Percentiles rank a stretch among this genome's conserved stretches.
phyloP scores from a whole-genome alignment of 1,284 basidiomycete genomes.

The Trichosporon coremiiforme region DNA sequence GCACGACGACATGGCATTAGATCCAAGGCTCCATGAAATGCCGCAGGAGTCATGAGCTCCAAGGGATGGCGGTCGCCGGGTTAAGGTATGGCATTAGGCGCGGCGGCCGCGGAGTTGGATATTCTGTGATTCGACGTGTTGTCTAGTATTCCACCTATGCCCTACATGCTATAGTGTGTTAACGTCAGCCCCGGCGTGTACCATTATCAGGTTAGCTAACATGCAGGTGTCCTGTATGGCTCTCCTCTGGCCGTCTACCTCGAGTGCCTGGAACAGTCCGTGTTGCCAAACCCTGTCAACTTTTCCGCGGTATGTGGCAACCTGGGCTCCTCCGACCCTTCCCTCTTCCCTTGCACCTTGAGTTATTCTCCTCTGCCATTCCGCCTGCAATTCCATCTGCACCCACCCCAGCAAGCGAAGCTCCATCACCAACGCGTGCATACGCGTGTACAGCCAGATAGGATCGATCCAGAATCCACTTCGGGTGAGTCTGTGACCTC shows the following conservation, averaged over 20 bases:
- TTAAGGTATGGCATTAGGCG: background rate
- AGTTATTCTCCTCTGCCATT: background rate
- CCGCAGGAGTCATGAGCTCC: background rate
- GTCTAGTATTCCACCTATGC: too few relatives aligned
- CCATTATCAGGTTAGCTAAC: background rate
- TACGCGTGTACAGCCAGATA: background rate
- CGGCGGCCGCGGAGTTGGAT: background rate
- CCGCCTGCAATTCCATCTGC: too few relatives aligned
- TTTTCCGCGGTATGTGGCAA: conserved; percentile 5
- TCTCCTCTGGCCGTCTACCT: background rate
- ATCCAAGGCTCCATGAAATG: background rate
- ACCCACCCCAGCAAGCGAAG: too few relatives aligned
- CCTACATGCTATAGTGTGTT: background rate
- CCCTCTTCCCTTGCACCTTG: background rate
- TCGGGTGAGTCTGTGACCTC: too few relatives aligned
- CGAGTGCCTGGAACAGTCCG: background rate
- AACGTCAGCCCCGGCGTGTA: conserved; percentile 3
- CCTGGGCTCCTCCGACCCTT: background rate
- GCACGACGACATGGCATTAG: background rate
- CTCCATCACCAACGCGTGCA: background rate
- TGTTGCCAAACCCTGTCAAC: background rate
- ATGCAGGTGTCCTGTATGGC: background rate
- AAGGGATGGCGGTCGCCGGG: background rate
- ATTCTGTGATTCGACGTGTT: background rate
- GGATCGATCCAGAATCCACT: too few relatives aligned